Conservation (phyloP, 2,329 filamentous ascomycete species). For the Ophiocordyceps robertsii region DNA sequence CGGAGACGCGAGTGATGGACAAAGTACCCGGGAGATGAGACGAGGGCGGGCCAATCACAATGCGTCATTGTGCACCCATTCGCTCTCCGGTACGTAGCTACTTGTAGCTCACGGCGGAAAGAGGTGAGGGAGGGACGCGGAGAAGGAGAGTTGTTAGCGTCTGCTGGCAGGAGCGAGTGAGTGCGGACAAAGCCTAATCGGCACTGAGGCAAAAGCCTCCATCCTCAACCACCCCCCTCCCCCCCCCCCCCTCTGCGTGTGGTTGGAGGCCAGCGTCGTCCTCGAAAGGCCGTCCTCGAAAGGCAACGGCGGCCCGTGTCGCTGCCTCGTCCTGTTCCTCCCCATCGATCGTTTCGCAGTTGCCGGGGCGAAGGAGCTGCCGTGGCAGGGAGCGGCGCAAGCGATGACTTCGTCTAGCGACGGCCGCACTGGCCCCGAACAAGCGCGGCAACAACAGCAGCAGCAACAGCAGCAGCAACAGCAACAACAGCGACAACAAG, state of each 20-base stretch:
- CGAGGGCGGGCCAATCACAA: constrained; percentile 8
- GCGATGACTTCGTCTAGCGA: constrained; percentile 48
- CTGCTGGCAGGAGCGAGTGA: not conserved
- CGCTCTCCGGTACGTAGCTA: not conserved
- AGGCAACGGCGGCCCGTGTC: not conserved
- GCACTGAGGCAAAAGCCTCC: no score
- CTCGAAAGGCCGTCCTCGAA: not conserved
- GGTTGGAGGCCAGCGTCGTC: not conserved
- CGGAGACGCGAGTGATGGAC: not conserved
- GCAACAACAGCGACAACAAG: not conserved
- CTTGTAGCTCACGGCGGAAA: not conserved
- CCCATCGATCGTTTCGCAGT: constrained; percentile 1
- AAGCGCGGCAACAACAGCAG: not conserved
- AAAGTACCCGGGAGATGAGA: not conserved
- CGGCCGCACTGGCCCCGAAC: constrained; percentile 17
- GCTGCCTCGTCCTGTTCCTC: not conserved
- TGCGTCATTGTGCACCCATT: constrained; percentile 2
- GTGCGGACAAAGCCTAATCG: no score
- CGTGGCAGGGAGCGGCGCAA: constrained; percentile 21
- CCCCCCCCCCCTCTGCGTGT: not conserved
- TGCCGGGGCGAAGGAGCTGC: constrained; percentile 41
- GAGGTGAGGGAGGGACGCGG: not conserved
- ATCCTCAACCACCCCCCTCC: no score
- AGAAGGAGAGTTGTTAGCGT: not conserved
- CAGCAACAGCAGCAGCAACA: no score